phyloP scores from a whole-genome alignment of 495 filamentous ascomycete species.

The Thermochaetoides thermophila region DNA sequence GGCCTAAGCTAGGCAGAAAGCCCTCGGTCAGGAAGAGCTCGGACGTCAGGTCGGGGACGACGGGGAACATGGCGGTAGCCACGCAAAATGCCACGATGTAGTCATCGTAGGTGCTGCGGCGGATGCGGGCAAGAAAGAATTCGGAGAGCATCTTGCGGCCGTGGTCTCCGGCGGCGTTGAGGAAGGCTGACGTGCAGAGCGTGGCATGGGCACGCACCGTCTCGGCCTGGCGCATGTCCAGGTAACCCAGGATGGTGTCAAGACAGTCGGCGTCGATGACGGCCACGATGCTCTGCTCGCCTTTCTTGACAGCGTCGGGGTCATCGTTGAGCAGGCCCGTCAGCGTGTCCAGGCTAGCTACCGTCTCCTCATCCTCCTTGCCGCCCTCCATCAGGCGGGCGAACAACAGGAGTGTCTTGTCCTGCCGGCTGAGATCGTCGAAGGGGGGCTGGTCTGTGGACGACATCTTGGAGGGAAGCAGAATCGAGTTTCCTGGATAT shows the following conservation, averaged over 20 bases:
- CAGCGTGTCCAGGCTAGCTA: slow-evolving; percentile 29
- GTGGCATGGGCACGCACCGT: slow-evolving; percentile 59
- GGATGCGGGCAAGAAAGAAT: slow-evolving; percentile 43
- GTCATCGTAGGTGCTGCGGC: slow-evolving; percentile 39
- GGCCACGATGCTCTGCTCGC: slow-evolving; percentile 36
- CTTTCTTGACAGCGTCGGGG: slow-evolving; percentile 17
- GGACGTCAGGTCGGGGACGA: slow-evolving; percentile 54
- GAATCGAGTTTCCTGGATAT: too few species aligned
- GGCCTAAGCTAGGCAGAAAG: slow-evolving; percentile 55
- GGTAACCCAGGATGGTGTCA: slow-evolving; percentile 60
- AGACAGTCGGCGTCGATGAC: slow-evolving; percentile 65
- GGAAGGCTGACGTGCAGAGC: slow-evolving; percentile 61
- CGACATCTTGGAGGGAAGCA: too few species aligned
- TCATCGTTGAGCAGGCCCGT: slow-evolving; percentile 39
- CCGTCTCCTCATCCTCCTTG: slow-evolving; percentile 39
- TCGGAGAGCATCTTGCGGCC: slow-evolving; percentile 50
- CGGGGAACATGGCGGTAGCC: slow-evolving; percentile 70
- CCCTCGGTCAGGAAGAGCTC: slow-evolving; percentile 71
- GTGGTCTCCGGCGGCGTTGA: slow-evolving; percentile 54
- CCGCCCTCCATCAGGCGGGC: slow-evolving; percentile 42
- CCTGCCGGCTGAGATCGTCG: slow-evolving; percentile 17
- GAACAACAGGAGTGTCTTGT: slow-evolving; percentile 37
- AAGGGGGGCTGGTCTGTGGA: too few species aligned
- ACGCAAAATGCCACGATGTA: slow-evolving; percentile 73
- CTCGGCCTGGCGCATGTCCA: slow-evolving; percentile 59